Conservation (phyloP, 768 basidiomycete species). For the Cystobasidium onofrii region DNA sequence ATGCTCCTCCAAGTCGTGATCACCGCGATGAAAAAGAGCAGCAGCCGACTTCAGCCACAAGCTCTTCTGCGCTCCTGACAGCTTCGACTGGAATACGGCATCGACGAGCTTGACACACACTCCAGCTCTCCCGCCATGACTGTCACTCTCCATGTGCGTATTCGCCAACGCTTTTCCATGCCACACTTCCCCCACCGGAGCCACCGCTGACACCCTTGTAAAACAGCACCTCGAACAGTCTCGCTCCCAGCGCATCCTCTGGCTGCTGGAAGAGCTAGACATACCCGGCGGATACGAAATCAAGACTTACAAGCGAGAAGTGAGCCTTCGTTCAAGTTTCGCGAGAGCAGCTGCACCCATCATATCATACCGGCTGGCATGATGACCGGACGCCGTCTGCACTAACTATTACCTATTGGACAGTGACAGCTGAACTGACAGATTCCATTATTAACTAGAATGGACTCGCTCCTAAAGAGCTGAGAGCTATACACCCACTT, state of each 20-base stretch:
- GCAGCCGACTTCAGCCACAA: background rate
- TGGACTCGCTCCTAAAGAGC: conserved; percentile 47
- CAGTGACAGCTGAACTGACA: background rate
- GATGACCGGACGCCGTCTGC: background rate
- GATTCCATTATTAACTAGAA: conserved; percentile 40
- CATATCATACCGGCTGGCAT: background rate
- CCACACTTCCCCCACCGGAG: background rate
- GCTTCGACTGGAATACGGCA: background rate
- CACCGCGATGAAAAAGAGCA: background rate
- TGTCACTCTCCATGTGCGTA: background rate
- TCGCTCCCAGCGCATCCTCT: conserved; percentile 43
- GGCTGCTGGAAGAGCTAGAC: conserved; percentile 51
- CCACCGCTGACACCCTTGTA: background rate
- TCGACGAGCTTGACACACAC: background rate
- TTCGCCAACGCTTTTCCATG: background rate
- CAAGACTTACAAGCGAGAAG: conserved; percentile 41
- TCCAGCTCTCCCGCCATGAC: background rate
- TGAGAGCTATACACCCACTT: conserved; percentile 48
- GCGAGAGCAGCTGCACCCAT: background rate
- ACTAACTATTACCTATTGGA: background rate
- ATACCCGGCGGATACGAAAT: conserved; percentile 47
- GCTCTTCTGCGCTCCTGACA: background rate
- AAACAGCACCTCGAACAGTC: conserved; percentile 34
- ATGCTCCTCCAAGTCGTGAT: background rate
- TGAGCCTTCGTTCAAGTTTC: conserved; percentile 9